Evolutionary conservation across 352 stramenopile genomes (phyloP).

Genomic region (Chrysophaeum taylorii): DNA sequence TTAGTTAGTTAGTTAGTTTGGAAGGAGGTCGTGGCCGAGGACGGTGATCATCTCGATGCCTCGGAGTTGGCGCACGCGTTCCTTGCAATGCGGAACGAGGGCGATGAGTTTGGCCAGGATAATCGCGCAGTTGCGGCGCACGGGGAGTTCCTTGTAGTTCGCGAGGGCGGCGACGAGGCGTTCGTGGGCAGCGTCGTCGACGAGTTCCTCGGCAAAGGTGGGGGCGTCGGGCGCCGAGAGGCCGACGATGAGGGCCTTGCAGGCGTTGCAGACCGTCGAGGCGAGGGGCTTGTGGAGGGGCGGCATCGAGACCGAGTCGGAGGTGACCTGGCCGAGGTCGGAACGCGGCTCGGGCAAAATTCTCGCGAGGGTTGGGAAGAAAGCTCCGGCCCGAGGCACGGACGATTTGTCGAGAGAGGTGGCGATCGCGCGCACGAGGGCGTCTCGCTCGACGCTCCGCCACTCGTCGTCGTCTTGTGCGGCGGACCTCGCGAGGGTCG

Average conservation of each 20-base stretch:
- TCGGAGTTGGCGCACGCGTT: constrained; percentile 1
- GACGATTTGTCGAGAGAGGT: background rate
- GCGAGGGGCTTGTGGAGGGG: background rate
- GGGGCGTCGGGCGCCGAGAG: background rate
- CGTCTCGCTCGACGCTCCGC: background rate
- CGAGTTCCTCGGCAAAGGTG: background rate
- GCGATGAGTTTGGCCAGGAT: constrained; percentile 2
- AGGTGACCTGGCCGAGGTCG: constrained; percentile 5
- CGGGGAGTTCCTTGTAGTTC: constrained; percentile 6
- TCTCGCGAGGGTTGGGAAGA: background rate
- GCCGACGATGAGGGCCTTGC: background rate
- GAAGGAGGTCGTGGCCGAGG: background rate
- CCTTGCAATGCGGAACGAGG: background rate
- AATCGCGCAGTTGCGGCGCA: background rate
- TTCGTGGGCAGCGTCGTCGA: background rate
- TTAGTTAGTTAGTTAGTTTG: no score
- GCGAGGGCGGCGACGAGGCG: background rate
- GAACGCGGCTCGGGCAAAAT: background rate
- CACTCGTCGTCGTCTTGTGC: background rate
- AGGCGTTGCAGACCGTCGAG: background rate
- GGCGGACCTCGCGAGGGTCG: background rate
- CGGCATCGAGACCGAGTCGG: background rate
- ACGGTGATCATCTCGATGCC: constrained; percentile 15
- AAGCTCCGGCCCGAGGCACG: no score
- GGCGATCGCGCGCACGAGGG: background rate